phyloP scores from a whole-genome alignment of 2,329 filamentous ascomycete species.

The Botrytis sinoallii region DNA sequence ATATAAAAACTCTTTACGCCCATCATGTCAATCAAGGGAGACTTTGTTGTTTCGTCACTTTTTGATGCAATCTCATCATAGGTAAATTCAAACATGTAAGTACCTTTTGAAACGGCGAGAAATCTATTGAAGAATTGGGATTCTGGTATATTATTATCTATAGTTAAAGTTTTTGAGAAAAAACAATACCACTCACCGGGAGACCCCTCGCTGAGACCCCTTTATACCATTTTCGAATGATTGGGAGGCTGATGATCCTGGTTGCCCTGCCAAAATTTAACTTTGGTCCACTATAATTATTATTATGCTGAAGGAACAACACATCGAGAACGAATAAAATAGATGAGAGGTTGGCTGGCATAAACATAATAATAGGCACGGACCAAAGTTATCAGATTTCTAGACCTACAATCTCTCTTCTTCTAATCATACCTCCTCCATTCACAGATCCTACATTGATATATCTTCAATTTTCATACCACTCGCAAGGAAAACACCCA shows the following conservation, averaged over 20 bases:
- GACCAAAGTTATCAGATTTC: background rate
- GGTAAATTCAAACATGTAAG: no score
- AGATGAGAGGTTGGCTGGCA: background rate
- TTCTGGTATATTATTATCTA: no score
- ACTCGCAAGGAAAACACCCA: background rate
- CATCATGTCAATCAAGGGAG: no score
- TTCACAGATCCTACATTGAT: background rate
- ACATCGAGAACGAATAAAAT: background rate
- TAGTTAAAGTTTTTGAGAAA: no score
- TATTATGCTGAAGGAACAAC: background rate
- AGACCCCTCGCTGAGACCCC: background rate
- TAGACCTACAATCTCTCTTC: background rate
- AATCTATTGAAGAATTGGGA: no score
- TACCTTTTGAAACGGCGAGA: no score
- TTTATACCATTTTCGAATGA: background rate
- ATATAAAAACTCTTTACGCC: no score
- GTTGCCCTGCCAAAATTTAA: background rate
- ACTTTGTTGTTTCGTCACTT: background rate
- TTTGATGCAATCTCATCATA: background rate
- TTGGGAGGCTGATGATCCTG: background rate
- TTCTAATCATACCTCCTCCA: background rate
- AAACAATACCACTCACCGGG: background rate
- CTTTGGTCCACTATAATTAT: background rate
- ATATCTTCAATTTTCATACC: background rate
- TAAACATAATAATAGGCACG: slow-evolving; percentile 10